Base-by-base conservation (phyloP, 805 yeast genomes). In the Debaryomyces prosopidis region DNA sequence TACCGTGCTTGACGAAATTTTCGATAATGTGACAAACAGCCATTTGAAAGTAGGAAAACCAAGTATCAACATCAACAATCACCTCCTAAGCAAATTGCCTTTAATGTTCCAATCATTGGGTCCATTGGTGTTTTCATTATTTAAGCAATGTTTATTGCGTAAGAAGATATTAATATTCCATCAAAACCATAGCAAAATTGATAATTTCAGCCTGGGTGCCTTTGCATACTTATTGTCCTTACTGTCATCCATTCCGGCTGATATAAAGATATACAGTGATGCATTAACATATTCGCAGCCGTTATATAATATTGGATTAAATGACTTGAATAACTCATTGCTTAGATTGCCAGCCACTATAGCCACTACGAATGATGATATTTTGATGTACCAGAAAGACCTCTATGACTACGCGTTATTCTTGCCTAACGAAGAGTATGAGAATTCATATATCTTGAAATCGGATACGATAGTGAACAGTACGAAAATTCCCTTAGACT, bases 291-390 rank as follows among this genome's bases (percentile, higher is more conserved):
- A 55, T 45, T 66, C 73, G 15, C 73, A 62, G 43, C 85, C 87
- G 1, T 50, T 85, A n/a, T 87, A 80, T 62, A 81, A 80, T 44
- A 74, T 86, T 23, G 81, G 86, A 16, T 74, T 87, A 27, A 74
- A 76, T 42, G 92, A 87, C 58, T 40, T 73, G 65, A 43, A 43
- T 7, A 44, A 42, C 31, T 43, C 48, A 9, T 49, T 63, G 33
- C 18, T 53, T 2, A 40, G 52, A 26, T 39, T 48, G 11, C 39
- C 56, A 12, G 76, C 79, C 1, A 84, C 66, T 52, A 67, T 84
- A 33, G 90, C 84, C 2, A 70, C 80, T 5, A 83, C 92, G 1
- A 77, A 84, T 17, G 95, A 87, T 56, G 84, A 79, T 36, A 78
- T 87, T 18, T 63, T 86, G 27, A 66, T 82, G 54, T 80, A 75